Conservation (phyloP, 768 basidiomycete genomes). For the Leccinum variicolor region DNA sequence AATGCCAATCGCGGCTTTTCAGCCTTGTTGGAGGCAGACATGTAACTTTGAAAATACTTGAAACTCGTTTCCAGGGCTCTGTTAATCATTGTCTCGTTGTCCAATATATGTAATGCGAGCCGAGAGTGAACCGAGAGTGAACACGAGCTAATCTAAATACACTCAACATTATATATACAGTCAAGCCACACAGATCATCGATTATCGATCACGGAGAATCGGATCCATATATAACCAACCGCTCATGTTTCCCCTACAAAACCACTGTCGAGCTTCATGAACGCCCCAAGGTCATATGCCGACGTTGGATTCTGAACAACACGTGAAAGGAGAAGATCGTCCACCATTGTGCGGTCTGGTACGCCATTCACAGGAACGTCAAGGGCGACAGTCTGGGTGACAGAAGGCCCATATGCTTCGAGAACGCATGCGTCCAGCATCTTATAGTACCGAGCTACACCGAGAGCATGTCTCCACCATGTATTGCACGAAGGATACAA, state of each 20-base stretch:
- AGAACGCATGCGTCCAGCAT: slow-evolving; percentile 20
- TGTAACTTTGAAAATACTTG: slow-evolving; percentile 7
- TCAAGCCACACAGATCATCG: not conserved
- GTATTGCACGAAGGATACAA: not conserved
- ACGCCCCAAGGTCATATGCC: slow-evolving; percentile 10
- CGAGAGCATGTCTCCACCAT: not conserved
- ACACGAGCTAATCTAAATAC: not conserved
- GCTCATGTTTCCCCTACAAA: slow-evolving; percentile 5
- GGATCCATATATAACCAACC: not conserved
- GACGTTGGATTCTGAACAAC: slow-evolving; percentile 7
- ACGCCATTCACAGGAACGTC: slow-evolving; percentile 3
- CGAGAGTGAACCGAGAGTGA: not conserved
- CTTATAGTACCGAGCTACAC: slow-evolving; percentile 21
- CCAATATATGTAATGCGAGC: not conserved
- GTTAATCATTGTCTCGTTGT: slow-evolving; percentile 1
- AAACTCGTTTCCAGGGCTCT: slow-evolving; percentile 2
- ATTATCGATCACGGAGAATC: not conserved
- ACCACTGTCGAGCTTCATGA: slow-evolving; percentile 7
- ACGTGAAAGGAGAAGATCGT: slow-evolving; percentile 9
- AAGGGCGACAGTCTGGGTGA: not conserved
- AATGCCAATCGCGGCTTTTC: slow-evolving; percentile 41
- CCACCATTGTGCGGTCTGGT: slow-evolving; percentile 4
- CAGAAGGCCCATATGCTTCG: slow-evolving; percentile 6
- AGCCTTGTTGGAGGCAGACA: slow-evolving; percentile 5
- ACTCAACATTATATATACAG: not conserved